These are phyloP conservation scores for Sugiyamaella marilandica DNA, from an alignment of 805 yeast genomes.

Conservation along the genomic window DNA sequence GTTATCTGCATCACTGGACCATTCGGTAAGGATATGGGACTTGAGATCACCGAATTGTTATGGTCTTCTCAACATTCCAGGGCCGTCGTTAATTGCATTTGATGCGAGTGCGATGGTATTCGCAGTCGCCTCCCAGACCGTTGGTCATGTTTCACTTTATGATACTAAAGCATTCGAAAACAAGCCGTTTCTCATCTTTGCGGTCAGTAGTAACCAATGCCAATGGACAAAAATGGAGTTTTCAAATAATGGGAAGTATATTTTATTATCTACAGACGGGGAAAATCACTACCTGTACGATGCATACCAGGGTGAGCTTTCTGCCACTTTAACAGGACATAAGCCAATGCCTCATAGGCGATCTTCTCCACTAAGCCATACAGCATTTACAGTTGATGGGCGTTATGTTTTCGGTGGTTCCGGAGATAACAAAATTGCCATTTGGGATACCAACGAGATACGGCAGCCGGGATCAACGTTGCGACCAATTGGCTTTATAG, in stretches of 20 bases:
- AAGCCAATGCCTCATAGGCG: constrained; percentile 39
- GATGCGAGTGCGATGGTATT: constrained; percentile 84
- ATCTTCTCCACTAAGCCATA: constrained; percentile 49
- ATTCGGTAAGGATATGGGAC: constrained; percentile 87
- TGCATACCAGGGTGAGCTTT: constrained; percentile 57
- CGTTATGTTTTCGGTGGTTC: constrained; percentile 56
- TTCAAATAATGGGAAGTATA: constrained; percentile 65
- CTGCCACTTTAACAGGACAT: constrained; percentile 47
- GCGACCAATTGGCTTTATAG: constrained; percentile 24
- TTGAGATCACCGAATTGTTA: constrained; percentile 41
- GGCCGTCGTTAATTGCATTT: constrained; percentile 56
- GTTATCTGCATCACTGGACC: constrained; percentile 66
- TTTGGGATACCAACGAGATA: constrained; percentile 44
- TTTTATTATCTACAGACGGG: constrained; percentile 55
- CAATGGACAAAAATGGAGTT: constrained; percentile 67
- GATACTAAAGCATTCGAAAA: constrained; percentile 55
- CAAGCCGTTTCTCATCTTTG: constrained; percentile 49
- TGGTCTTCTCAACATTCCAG: constrained; percentile 54
- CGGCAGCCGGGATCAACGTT: constrained; percentile 15
- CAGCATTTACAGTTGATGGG: constrained; percentile 66
- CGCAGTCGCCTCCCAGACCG: constrained; percentile 53
- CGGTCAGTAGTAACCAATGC: constrained; percentile 16
- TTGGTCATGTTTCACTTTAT: constrained; percentile 51
- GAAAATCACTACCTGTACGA: constrained; percentile 61
- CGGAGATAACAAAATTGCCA: constrained; percentile 46